Evolutionary conservation across 2,329 filamentous ascomycete species (phyloP).

Genomic region (Colletotrichum acutatum): DNA sequence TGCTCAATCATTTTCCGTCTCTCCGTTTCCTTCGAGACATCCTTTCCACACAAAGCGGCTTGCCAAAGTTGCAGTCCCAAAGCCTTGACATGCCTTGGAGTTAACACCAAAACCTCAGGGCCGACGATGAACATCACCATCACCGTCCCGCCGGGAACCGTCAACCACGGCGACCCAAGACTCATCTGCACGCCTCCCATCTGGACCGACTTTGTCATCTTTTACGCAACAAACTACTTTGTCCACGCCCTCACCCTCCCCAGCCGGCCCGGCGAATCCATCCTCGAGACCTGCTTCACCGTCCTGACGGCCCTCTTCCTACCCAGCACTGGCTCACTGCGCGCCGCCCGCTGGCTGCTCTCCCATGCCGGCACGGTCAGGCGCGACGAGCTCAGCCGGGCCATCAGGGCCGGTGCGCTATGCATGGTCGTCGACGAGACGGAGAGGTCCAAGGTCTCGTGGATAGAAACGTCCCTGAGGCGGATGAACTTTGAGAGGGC

Average conservation of each 20-base stretch:
- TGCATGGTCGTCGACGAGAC: conserved; percentile 38
- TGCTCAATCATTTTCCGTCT: neutral
- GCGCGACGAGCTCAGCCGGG: conserved; percentile 29
- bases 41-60: neutral
- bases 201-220: conserved; percentile 38
- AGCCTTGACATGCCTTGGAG: neutral
- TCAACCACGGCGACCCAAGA: conserved; percentile 35
- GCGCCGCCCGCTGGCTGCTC: conserved; percentile 33
- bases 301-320: conserved; percentile 32
- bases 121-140: conserved; percentile 28
- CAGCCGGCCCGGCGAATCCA: conserved; percentile 36
- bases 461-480: conserved; percentile 21
- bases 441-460: conserved; percentile 24
- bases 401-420: conserved; percentile 37
- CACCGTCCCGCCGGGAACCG: conserved; percentile 16
- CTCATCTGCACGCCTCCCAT: conserved; percentile 38
- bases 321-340: conserved; percentile 34
- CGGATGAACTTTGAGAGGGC: conserved; percentile 29
- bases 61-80: neutral
- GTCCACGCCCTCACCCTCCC: conserved; percentile 39
- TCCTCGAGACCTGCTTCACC: conserved; percentile 30
- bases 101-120: neutral
- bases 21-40: neutral
- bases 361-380: conserved; percentile 29
- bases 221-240: conserved; percentile 42